Conservation (phyloP, 73 alveolate species). For the Tetrahymena borealis region DNA sequence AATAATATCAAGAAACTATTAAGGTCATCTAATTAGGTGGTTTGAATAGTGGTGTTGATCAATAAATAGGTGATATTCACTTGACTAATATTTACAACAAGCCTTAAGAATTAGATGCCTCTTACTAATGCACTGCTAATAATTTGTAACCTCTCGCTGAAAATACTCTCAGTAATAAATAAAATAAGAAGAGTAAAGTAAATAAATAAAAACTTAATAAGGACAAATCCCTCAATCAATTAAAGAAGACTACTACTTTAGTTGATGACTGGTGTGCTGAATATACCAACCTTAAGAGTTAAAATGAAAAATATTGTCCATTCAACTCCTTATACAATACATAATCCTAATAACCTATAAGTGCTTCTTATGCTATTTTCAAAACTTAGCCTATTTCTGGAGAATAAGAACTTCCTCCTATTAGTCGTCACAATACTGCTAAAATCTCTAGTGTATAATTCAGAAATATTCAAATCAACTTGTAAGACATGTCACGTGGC, state of each 20-base stretch:
- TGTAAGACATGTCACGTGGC: background rate
- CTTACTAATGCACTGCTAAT: background rate
- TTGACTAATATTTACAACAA: background rate
- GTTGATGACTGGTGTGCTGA: background rate
- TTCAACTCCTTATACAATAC: background rate
- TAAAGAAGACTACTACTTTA: background rate
- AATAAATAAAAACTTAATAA: background rate
- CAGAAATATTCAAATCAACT: background rate
- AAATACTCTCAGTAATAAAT: background rate
- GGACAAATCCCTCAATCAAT: background rate
- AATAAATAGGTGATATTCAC: background rate
- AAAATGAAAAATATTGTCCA: background rate
- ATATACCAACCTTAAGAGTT: background rate
- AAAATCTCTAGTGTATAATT: background rate
- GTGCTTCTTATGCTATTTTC: background rate
- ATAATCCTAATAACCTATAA: background rate
- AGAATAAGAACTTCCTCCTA: background rate
- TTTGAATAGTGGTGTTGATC: background rate
- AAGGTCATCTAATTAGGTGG: background rate
- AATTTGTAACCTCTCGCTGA: background rate
- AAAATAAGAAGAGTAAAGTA: background rate
- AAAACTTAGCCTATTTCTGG: background rate
- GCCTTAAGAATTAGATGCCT: background rate
- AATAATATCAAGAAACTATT: background rate
- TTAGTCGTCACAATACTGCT: background rate